Evolutionary conservation across 2,329 filamentous ascomycete genomes (phyloP).

Genomic region (Ambrosiella xylebori): DNA sequence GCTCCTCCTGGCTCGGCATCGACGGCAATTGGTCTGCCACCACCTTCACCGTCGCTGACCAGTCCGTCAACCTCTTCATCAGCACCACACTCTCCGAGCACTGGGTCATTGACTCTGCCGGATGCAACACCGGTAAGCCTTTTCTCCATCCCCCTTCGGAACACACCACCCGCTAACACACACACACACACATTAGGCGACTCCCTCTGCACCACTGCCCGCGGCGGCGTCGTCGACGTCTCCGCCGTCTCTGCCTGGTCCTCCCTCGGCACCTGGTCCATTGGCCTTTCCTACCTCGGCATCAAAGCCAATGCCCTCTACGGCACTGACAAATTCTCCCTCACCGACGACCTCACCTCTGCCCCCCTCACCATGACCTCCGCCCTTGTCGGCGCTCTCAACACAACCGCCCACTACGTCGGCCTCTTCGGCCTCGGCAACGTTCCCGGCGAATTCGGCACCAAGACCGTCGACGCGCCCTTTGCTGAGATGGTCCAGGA

Average conservation of each 20-base stretch:
- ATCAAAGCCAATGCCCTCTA: constrained; percentile 46
- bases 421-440: constrained; percentile 41
- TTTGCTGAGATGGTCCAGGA: constrained; percentile 41
- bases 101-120: constrained; percentile 46
- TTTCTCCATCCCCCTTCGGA: background rate
- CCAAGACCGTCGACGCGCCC: constrained; percentile 31
- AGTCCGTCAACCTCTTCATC: constrained; percentile 27
- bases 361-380: constrained; percentile 26
- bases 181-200: constrained; percentile 21
- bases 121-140: constrained; percentile 33
- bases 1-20: constrained; percentile 28
- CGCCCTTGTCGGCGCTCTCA: constrained; percentile 34
- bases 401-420: constrained; percentile 36
- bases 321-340: constrained; percentile 34
- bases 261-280: constrained; percentile 39
- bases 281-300: constrained; percentile 42
- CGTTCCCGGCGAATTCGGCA: constrained; percentile 33
- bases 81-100: constrained; percentile 56
- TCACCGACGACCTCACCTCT: constrained; percentile 24
- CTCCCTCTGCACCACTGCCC: constrained; percentile 33
- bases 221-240: constrained; percentile 42
- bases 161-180: background rate
- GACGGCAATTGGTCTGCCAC: constrained; percentile 61
- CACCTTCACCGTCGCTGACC: constrained; percentile 36
- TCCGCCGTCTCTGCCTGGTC: constrained; percentile 39